Base-by-base conservation (phyloP, 2,329 filamentous ascomycete species). In the Cryphonectria parasitica region DNA sequence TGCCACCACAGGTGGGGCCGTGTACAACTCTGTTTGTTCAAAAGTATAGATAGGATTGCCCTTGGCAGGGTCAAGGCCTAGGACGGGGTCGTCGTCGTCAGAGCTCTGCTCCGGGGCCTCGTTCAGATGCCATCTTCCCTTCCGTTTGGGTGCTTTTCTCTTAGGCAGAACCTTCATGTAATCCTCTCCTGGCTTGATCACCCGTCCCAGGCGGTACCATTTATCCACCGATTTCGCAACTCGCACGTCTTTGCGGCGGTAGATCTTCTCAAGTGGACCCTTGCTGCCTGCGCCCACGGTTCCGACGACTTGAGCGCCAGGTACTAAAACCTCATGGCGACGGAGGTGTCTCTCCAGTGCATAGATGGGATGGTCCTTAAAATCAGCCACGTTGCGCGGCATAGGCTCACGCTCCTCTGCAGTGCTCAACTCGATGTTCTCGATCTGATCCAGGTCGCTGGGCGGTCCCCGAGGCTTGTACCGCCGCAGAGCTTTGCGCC, bases 131-230 rank as follows among this genome's bases (percentile, higher is more conserved):
- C 67, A 45, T 5, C 65, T 66, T 17, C 60, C 41, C 68, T 77
- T 75, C 56, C 74, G 68, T 63, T 77, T 75, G 58, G 74, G 71
- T 36, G 79, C 79, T 61, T 84, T 79, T 74, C 82, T 79, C 75
- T 87, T 86, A 0, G 86, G 83, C 2, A 93, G 82, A 77, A 91
- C 91, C 78, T 97, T 98, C 19, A 92, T 86, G 0, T 96, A 93
- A 69, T 96, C 91, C 78, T 97, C 93, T 19, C 91, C 89, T 0
- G 88, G 82, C 74, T 89, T 93, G 10, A 99, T 89, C 73, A 94
- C 91, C 36, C 94, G 87, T 0, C 96, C 96, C 71, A 95, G 82
- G 2, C 95, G 90, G 79, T 96, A 98, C 97, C 96, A 99, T 73
- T 92, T 94, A 74, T 97, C 94, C 3, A 89, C 90, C 73, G 90